Evolutionary conservation across 1,139 yeast species (phyloP), one percentile per base, ranked within the genome.

Genomic region (Nakaseomyces kungkrabaensis): DNA sequence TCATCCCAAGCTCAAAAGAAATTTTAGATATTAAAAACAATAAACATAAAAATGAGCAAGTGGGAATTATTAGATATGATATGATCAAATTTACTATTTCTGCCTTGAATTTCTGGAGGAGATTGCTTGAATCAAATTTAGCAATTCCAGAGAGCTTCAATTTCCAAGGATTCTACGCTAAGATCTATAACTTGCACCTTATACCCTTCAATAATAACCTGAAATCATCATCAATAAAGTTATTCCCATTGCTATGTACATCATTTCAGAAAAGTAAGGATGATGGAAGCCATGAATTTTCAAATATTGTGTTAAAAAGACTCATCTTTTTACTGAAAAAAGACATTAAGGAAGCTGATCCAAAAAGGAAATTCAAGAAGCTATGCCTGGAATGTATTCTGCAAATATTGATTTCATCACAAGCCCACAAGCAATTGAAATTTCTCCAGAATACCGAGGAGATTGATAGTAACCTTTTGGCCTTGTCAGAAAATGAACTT

Each of bases 121-220:
- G 72, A 41, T 47, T 66, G 3, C 51, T 69, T 45, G 66, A 61
- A 44, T 55, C 66, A 1, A 60, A 65, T 46, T 46, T 64, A 45
- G 37, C 53, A 3, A 59, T 76, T 11, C 74, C 76, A 0, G 41
- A 43, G 0, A 53, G 49, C 0, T 75, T 76, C 51, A 70, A 70
- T 45, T 64, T 69, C 43, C 61, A 68, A 26, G 71, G 74, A 0
- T 61, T 81, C 3, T 81, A 68, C 55, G 72, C 77, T 1, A 71
- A 81, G 50, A 63, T 77, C n/a, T 79, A 76, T 65, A 82, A 82
- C 59, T 60, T 81, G 38, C 83, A 79, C 54, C 50, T 64, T 11
- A 13, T 59, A 11, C 54, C 54, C 13, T 52, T 38, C 42, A 38
- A 51, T 36, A 43, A 42, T 5, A 17, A 48, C 11, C 32, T 65